Evolutionary conservation across 2,329 filamentous ascomycete genomes (phyloP).

Genomic region (Monosporascus sp.): DNA sequence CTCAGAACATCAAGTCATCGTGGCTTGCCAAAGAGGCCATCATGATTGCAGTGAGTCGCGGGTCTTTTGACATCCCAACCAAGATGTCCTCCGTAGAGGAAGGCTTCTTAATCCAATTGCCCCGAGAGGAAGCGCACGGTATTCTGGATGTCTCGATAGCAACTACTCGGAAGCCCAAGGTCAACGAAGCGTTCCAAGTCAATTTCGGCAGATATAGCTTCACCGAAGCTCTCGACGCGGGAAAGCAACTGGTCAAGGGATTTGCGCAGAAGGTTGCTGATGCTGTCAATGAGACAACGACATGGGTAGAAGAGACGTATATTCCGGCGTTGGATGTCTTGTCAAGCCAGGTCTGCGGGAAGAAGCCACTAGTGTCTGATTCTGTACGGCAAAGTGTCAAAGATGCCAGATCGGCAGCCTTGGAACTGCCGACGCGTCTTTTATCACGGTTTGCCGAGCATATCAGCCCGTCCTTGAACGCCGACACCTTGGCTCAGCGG

Average conservation of each 20-base stretch:
- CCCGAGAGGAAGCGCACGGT: conserved; percentile 51
- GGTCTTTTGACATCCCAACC: conserved; percentile 41
- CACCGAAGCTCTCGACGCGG: conserved; percentile 39
- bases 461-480: conserved; percentile 19
- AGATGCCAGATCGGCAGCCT: conserved; percentile 19
- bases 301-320: conserved; percentile 29
- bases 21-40: conserved; percentile 56
- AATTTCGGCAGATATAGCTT: conserved; percentile 51
- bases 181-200: conserved; percentile 57
- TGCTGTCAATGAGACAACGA: conserved; percentile 32
- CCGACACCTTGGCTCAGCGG: conserved; percentile 18
- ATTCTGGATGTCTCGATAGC: conserved; percentile 53
- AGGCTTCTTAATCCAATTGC: conserved; percentile 49
- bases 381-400: conserved; percentile 23
- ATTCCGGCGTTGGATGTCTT: conserved; percentile 25
- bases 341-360: conserved; percentile 26
- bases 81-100: conserved; percentile 44
- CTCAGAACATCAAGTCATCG: conserved; percentile 42
- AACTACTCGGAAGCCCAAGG: conserved; percentile 54
- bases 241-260: conserved; percentile 33
- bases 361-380: conserved; percentile 25
- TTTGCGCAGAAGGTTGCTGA: conserved; percentile 38
- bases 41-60: conserved; percentile 49
- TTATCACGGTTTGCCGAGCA: conserved; percentile 18
- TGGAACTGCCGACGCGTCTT: conserved; percentile 12